Evolutionary conservation across 192 early-diverging fungal species (phyloP).

Genomic region (Chytriomyces sp.): DNA sequence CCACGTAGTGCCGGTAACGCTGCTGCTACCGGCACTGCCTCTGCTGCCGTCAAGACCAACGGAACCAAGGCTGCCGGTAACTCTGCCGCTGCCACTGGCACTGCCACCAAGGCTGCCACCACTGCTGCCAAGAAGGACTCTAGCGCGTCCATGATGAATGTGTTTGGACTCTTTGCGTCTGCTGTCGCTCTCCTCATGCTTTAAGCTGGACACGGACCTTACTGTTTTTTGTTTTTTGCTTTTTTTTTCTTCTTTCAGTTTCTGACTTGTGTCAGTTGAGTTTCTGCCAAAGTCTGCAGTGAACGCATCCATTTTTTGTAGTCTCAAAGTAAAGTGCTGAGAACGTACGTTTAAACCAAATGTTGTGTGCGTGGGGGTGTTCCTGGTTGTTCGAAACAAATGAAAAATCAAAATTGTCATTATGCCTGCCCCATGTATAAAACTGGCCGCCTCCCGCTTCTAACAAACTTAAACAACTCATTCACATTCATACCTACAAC

Average conservation of each 20-base stretch:
- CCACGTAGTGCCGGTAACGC: neutral
- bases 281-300: neutral
- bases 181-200: neutral
- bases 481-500: neutral
- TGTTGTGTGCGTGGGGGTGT: neutral
- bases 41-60: neutral
- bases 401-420: neutral
- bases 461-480: neutral
- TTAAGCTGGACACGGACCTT: neutral
- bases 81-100: neutral
- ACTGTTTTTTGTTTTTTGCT: neutral
- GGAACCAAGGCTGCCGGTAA: neutral
- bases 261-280: neutral
- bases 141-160: neutral
- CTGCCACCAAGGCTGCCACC: neutral
- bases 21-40: neutral
- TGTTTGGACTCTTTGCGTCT: neutral
- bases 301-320: neutral
- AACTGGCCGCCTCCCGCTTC: neutral
- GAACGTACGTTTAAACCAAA: neutral
- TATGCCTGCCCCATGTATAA: neutral
- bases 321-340: neutral
- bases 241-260: neutral
- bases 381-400: neutral
- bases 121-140: neutral